Conservation (phyloP, 2,329 filamentous ascomycete species). For the Colletotrichum falcatum region DNA sequence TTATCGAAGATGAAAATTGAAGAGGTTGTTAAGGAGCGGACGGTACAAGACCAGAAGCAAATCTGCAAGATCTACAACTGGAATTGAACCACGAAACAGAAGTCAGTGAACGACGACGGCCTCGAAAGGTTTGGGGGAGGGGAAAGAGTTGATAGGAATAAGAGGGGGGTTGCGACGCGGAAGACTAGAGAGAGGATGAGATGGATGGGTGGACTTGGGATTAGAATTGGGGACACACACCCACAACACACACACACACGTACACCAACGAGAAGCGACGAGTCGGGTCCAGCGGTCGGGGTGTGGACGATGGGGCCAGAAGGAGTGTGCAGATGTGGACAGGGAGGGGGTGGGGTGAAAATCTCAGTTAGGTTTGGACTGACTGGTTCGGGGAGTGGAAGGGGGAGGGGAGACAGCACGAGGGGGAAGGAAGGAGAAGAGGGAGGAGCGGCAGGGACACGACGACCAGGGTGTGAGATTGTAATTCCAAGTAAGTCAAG, state of each 20-base stretch:
- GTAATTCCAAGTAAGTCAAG: constrained; percentile 22
- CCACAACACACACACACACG: constrained; percentile 10
- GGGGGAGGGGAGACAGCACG: neutral
- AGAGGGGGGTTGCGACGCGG: constrained; percentile 43
- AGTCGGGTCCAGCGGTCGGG: constrained; percentile 37
- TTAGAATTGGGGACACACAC: constrained; percentile 37
- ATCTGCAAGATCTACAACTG: constrained; percentile 63
- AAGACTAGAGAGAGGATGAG: constrained; percentile 41
- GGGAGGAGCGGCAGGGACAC: constrained; percentile 24
- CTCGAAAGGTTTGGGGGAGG: constrained; percentile 46
- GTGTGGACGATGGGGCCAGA: constrained; percentile 20
- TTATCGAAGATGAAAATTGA: constrained; percentile 41
- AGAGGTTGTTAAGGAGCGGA: constrained; percentile 45
- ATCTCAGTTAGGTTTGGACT: constrained; percentile 35
- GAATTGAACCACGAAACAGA: constrained; percentile 64
- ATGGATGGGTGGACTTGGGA: constrained; percentile 40
- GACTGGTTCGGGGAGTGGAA: constrained; percentile 18
- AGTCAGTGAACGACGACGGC: constrained; percentile 43
- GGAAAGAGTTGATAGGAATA: constrained; percentile 48
- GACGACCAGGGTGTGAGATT: constrained; percentile 19
- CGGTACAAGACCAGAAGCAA: constrained; percentile 64
- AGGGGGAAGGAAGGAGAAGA: constrained; percentile 4
- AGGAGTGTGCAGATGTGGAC: constrained; percentile 19
- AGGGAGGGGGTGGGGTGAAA: constrained; percentile 33
- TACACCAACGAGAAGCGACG: constrained; percentile 37